phyloP scores from a whole-genome alignment of 164 flowering plant species.

The Sextonia rubra region DNA sequence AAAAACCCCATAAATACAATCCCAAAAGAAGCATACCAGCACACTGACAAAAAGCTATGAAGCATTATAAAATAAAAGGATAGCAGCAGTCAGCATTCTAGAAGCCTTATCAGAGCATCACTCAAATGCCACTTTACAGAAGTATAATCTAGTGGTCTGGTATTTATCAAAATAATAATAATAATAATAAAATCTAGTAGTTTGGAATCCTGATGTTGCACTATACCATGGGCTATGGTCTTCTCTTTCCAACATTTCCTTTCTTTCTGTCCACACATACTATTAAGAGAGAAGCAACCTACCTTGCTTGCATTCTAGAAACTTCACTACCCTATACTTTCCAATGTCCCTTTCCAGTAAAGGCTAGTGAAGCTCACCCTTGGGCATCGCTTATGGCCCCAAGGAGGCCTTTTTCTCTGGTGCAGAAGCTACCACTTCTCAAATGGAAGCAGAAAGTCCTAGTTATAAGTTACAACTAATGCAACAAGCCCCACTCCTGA shows the following conservation, averaged over 20 bases:
- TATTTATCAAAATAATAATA: no score
- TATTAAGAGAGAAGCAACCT: not conserved
- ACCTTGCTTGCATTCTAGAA: not conserved
- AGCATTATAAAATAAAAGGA: no score
- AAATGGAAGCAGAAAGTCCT: not conserved
- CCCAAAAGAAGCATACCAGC: no score
- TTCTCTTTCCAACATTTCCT: not conserved
- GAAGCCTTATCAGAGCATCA: no score
- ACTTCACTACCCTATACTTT: not conserved
- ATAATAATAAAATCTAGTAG: no score
- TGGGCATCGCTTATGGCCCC: not conserved
- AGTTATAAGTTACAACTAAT: not conserved
- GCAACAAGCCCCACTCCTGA: not conserved
- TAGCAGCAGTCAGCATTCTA: no score
- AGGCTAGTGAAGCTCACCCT: conserved; percentile 1
- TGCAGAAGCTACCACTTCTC: not conserved
- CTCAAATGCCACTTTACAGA: no score
- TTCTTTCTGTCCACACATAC: not conserved
- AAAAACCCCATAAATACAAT: no score
- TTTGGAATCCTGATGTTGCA: no score
- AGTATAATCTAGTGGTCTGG: no score
- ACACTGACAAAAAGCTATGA: no score
- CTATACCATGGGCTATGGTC: no score
- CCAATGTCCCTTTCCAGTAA: not conserved
- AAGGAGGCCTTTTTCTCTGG: not conserved